Conservation (phyloP, 1,284 basidiomycete genomes). For the Fomes fomentarius region DNA sequence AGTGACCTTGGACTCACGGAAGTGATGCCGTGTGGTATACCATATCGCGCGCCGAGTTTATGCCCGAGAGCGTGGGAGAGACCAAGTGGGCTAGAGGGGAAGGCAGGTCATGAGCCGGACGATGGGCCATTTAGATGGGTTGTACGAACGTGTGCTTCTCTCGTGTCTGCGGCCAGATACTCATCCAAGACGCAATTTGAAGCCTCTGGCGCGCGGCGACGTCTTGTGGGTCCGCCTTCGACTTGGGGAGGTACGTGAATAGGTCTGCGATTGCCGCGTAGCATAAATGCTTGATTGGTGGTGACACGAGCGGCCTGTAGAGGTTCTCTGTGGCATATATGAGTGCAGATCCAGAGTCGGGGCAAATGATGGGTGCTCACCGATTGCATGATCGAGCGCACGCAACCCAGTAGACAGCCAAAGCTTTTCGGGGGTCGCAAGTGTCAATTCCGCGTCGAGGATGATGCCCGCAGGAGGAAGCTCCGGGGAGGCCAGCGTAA, state of each 20-base stretch:
- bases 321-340: conserved; percentile 56
- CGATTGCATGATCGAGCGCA: conserved; percentile 80
- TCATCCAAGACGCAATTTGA: conserved; percentile 81
- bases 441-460: conserved; percentile 76
- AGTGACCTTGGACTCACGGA: conserved; percentile 49
- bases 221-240: conserved; percentile 60
- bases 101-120: too few species aligned
- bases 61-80: conserved; percentile 78
- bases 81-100: conserved; percentile 57
- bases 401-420: conserved; percentile 82
- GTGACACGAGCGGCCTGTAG: conserved; percentile 60
- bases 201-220: conserved; percentile 72
- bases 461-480: conserved; percentile 74
- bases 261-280: conserved; percentile 70
- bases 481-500: conserved; percentile 52
- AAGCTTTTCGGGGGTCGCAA: conserved; percentile 73
- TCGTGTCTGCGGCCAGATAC: conserved; percentile 66
- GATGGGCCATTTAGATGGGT: too few species aligned
- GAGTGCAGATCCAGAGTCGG: too few species aligned
- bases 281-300: conserved; percentile 65
- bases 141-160: conserved; percentile 53
- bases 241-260: conserved; percentile 72
- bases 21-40: conserved; percentile 83
- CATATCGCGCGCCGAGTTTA: conserved; percentile 75
- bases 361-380: conserved; percentile 41